Evolutionary conservation across 805 yeast genomes (phyloP).

Genomic region (Nakazawaea sp.): DNA sequence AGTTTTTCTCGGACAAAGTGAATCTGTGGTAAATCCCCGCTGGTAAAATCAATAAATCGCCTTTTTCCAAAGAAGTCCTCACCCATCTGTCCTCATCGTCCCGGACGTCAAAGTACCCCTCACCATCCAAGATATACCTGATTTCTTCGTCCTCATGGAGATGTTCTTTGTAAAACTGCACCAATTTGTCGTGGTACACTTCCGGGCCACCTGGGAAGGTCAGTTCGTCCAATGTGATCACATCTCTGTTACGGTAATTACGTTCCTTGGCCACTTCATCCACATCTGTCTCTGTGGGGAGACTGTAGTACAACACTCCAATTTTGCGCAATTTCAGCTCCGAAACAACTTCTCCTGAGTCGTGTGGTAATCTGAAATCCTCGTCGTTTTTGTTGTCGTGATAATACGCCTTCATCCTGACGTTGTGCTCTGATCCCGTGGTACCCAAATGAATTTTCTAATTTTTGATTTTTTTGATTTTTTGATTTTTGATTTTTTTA

Average conservation of each 20-base stretch:
- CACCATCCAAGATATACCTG: slow-evolving; percentile 82
- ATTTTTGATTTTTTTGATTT: no score
- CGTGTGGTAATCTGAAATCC: slow-evolving; percentile 65
- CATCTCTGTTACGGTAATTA: slow-evolving; percentile 75
- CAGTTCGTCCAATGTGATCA: slow-evolving; percentile 49
- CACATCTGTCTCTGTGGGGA: slow-evolving; percentile 47
- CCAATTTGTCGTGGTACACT: slow-evolving; percentile 58
- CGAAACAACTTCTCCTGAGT: slow-evolving; percentile 57
- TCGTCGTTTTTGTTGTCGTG: slow-evolving; percentile 54
- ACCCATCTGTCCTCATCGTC: slow-evolving; percentile 66
- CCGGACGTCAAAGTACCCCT: slow-evolving; percentile 87
- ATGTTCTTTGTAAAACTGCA: slow-evolving; percentile 74
- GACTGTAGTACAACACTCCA: slow-evolving; percentile 63
- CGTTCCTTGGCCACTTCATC: slow-evolving; percentile 63
- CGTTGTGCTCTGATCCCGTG: neutral
- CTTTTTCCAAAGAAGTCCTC: slow-evolving; percentile 53
- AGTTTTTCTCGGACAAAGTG: slow-evolving; percentile 58
- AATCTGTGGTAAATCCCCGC: slow-evolving; percentile 94
- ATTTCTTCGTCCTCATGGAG: slow-evolving; percentile 97
- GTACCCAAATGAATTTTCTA: no score
- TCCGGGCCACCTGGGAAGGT: slow-evolving; percentile 57
- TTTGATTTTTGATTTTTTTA: neutral
- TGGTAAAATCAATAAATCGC: slow-evolving; percentile 73
- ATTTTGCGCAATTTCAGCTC: slow-evolving; percentile 41
- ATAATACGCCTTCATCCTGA: slow-evolving; percentile 42